Base-by-base conservation (phyloP, 2,329 filamentous ascomycete species). In the Arthroderma sp. region DNA sequence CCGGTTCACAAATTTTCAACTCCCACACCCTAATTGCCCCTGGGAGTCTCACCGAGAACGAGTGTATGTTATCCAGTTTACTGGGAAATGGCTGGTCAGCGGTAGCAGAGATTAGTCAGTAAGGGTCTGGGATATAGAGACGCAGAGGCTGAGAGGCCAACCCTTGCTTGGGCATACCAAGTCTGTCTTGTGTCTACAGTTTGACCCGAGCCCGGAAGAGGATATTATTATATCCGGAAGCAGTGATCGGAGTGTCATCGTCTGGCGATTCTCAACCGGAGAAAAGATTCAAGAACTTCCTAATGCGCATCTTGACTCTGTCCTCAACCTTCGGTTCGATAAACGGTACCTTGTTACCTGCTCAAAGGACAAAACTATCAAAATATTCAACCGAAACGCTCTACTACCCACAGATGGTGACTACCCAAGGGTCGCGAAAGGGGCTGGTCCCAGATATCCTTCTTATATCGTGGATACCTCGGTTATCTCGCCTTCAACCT, bases 311-410 rank as follows among this genome's bases (percentile, higher is more conserved):
- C 76, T 79, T 31, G 93, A 98, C 70, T 95, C 91, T 0, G 91
- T 98, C 0, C 76, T 98, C 15, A 97, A 97, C 66, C 83, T 98
- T 58, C 83, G 88, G 60, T 98, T 97, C 63, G 91, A 97, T 67
- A 85, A 88, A 63, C 82, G 88, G 7, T 94, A 94, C 61, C 78
- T 98, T 2, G 89, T 97, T 11, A 98, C 93, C 0, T 97, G 93
- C 66, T 97, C 91, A 53, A 98, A 98, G 70, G 93, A 98, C 71
- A 94, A 91, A 71, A 86, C 86, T 0, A 95, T 98, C 77, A 96
- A 96, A 71, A 84, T 98, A 17, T 98, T 95, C 81, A 97, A 91
- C 69, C 84, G 93, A 4, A 79, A 76, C 17, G 77, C 83, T 17
- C 74, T 95, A n/a, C 74, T 68, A 47, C 71, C 72, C 2, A 68